Conservation (phyloP, 2,329 filamentous ascomycete species). For the Periconia sp. region DNA sequence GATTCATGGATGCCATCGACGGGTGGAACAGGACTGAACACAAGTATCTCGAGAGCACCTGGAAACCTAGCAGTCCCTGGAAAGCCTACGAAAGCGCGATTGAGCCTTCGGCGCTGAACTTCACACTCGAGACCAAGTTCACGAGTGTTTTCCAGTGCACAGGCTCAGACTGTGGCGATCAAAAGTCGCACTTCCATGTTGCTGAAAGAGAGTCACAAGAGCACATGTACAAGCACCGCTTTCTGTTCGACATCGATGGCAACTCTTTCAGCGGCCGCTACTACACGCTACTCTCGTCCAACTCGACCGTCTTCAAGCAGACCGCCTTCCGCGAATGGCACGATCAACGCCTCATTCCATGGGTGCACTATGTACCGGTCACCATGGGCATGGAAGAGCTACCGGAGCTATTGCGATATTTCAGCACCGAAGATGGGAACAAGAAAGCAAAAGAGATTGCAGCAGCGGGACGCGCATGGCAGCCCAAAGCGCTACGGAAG, state of each 20-base stretch:
- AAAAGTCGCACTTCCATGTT: too few relatives aligned
- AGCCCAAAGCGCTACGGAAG: conserved; percentile 68
- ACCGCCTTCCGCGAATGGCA: conserved; percentile 85
- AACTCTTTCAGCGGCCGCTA: conserved; percentile 55
- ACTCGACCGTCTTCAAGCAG: conserved; percentile 75
- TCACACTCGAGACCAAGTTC: too few relatives aligned
- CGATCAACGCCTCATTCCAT: conserved; percentile 70
- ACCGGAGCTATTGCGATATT: conserved; percentile 2
- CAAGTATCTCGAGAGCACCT: too few relatives aligned
- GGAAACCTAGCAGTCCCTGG: too few relatives aligned
- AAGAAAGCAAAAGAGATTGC: conserved; percentile 68
- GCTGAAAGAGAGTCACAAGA: too few relatives aligned
- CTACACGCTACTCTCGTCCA: conserved; percentile 67
- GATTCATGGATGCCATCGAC: too few relatives aligned
- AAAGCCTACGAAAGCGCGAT: too few relatives aligned
- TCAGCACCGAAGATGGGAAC: conserved; percentile 52
- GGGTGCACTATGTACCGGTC: conserved; percentile 84
- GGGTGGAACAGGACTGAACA: too few relatives aligned
- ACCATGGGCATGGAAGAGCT: conserved; percentile 14
- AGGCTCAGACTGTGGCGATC: too few relatives aligned
- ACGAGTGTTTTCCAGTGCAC: too few relatives aligned
- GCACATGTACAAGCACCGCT: conserved; percentile 64
- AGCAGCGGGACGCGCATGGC: conserved; percentile 69
- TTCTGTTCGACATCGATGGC: conserved; percentile 78
- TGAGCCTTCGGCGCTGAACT: too few relatives aligned